These are phyloP conservation scores for Voacanga thouarsii DNA, from an alignment of 257 asterid genomes.

Conservation along the genomic window DNA sequence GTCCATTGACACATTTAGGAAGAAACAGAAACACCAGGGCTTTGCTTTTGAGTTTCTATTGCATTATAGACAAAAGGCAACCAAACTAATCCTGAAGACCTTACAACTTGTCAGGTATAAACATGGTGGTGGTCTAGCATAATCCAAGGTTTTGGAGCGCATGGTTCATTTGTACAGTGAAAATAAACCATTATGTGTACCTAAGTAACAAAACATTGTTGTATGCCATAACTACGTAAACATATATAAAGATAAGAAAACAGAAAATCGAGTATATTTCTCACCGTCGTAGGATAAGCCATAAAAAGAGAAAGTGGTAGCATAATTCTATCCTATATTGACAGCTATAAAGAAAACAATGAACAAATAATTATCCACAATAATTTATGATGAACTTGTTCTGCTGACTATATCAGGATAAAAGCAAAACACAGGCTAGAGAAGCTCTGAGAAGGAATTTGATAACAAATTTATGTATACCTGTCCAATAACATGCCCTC, in stretches of 20 bases:
- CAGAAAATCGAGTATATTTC: not conserved
- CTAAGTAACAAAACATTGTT: not conserved
- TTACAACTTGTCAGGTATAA: not conserved
- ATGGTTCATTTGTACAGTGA: not conserved
- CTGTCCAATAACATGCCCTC: constrained; percentile 91
- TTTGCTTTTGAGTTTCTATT: not conserved
- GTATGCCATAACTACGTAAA: too few species aligned
- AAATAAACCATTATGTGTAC: not conserved
- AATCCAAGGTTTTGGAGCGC: not conserved
- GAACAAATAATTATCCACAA: not conserved
- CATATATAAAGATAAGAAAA: not conserved
- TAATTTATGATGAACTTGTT: not conserved
- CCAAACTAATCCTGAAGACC: not conserved
- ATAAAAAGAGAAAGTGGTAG: too few species aligned
- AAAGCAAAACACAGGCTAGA: not conserved
- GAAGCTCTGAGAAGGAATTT: not conserved
- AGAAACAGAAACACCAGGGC: not conserved
- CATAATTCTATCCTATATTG: not conserved
- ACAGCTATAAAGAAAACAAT: not conserved
- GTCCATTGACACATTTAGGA: not conserved
- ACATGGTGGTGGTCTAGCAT: not conserved
- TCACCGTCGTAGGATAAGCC: too few species aligned
- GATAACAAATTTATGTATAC: constrained; percentile 27
- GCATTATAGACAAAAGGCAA: not conserved
- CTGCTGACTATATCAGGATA: not conserved